Evolutionary conservation across 352 stramenopile genomes (phyloP), one percentile per base, ranked within the genome.

Genomic region (Globisporangium mamillatum): DNA sequence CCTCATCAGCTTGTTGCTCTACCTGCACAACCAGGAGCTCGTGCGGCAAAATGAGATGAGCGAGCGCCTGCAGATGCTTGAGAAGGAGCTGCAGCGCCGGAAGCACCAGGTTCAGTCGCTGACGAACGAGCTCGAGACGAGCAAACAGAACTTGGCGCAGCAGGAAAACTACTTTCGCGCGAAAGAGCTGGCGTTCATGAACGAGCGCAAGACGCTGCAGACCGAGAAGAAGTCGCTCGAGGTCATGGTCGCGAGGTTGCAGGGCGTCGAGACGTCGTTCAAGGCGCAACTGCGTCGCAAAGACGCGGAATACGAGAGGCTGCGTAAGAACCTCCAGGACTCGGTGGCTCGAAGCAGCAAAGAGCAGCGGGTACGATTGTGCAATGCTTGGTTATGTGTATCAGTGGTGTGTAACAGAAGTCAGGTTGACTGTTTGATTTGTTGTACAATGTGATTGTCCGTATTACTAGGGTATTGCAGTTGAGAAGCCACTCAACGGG

Each of bases 261-360:
- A 93, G 70, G 85, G 86, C 8, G 78, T 91, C 6, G 84, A 93
- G 68, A 90, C 84, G 32, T 81, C 80, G 8, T 93, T 80, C 64
- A 93, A 92, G 56, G 80, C 87, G 4, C 84, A 94, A 56, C 36
- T 94, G 62, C 77, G 85, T 25, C 79, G 78, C 44, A 92, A 92
- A 63, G 87, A 94, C 67, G 75, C 86, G 38, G 81, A 92, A 41
- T 93, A 93, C 70, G 81, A 90, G 61, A 77, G 87, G 5, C 67
- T 94, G 14, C 77, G 80, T 50, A 93, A 93, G 71, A 88, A 58
- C 56, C 64, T 93, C n/a, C 79, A 93, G 66, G 81, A 91, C 25
- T 72, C 71, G 0, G 75, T 79, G 1, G 72, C 72, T 32, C 81
- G 82, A 27, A 76, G 71, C 63, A 70, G 74, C 29, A 93, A 89